Percentiles rank a stretch among this genome's conserved stretches.
These are phyloP conservation scores for Phlebiopsis flavidoalba DNA, from an alignment of 768 basidiomycete species.

Conservation along the genomic window DNA sequence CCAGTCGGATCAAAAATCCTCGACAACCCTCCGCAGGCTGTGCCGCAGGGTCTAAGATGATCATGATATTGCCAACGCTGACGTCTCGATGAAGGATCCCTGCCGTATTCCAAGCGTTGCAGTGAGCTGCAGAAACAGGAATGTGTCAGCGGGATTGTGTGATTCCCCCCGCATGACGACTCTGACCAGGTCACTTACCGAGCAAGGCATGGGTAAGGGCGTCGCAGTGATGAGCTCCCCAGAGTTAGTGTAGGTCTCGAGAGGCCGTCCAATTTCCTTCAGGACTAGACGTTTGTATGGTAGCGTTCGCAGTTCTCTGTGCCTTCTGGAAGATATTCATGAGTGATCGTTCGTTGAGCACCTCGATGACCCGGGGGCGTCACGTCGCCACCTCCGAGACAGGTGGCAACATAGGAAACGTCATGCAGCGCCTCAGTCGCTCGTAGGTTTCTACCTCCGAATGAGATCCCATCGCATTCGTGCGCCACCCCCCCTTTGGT, in stretches of 20 bases:
- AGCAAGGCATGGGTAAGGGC: no score
- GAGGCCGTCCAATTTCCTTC: not conserved
- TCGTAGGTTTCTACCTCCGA: not conserved
- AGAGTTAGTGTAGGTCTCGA: not conserved
- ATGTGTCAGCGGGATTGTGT: not conserved
- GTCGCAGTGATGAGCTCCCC: not conserved
- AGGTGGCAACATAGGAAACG: not conserved
- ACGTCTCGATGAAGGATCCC: slow-evolving; percentile 5
- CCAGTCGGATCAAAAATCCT: slow-evolving; percentile 10
- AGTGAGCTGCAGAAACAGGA: not conserved
- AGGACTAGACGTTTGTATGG: not conserved
- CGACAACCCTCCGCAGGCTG: not conserved
- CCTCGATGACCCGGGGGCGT: not conserved
- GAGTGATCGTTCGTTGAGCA: not conserved
- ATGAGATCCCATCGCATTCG: not conserved
- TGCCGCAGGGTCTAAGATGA: not conserved
- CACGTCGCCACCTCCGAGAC: not conserved
- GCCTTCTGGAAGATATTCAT: not conserved
- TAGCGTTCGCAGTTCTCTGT: not conserved
- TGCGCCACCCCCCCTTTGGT: not conserved
- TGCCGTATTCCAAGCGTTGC: not conserved
- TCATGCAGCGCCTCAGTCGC: not conserved
- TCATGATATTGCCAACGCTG: slow-evolving; percentile 5
- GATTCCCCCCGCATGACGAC: not conserved
- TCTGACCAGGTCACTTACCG: no score